Percentiles rank a stretch among this genome's conserved stretches.
These are phyloP conservation scores for Fusarium chuoi DNA, from an alignment of 2,329 filamentous ascomycete species.

Conservation along the genomic window DNA sequence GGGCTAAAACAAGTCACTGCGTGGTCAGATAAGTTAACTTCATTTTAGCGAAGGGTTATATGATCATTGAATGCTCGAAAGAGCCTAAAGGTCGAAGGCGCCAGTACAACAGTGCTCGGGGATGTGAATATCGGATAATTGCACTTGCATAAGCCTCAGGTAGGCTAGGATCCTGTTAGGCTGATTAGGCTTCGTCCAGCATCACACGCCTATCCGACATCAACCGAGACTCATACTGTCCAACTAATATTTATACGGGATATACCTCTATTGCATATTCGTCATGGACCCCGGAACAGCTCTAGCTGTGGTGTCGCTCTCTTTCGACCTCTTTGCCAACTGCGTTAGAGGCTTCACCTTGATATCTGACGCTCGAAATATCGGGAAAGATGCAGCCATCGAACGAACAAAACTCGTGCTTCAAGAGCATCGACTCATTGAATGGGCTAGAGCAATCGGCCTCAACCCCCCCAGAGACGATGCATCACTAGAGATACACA, in stretches of 20 bases:
- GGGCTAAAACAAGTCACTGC: not conserved
- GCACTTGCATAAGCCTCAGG: not conserved
- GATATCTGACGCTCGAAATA: not conserved
- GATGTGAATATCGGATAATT: not conserved
- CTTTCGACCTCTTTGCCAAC: not conserved
- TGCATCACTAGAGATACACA: not conserved
- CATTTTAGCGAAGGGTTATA: not conserved
- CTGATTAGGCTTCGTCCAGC: not conserved
- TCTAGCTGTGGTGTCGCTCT: not conserved
- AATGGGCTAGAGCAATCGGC: not conserved
- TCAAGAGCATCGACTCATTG: not conserved
- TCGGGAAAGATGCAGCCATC: not conserved
- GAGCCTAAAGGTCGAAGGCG: not conserved
- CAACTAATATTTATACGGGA: not conserved
- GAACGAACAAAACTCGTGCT: not conserved
- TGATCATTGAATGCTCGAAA: not conserved
- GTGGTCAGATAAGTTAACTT: not conserved
- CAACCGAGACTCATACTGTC: not conserved
- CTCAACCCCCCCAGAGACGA: not conserved
- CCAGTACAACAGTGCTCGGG: not conserved
- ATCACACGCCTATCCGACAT: not conserved
- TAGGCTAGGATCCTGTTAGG: not conserved
- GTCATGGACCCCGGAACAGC: not conserved
- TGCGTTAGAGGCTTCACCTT: not conserved
- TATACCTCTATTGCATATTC: fast-evolving